Evolutionary conservation across 768 basidiomycete species (phyloP).

Genomic region (Kwoniella sp.): DNA sequence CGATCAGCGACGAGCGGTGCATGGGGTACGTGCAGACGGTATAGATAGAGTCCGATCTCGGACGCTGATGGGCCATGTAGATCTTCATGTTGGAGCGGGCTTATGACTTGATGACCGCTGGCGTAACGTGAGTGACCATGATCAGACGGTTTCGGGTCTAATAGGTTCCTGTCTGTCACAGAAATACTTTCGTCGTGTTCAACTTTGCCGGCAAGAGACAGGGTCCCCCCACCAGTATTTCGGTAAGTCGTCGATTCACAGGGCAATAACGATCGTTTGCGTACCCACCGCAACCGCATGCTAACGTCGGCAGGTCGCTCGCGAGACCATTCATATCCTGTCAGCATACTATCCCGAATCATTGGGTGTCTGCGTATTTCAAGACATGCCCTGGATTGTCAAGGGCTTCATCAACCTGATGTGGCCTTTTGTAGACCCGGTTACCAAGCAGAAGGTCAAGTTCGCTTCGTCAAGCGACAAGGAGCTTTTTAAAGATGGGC

Average conservation of each 20-base stretch:
- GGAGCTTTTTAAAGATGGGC: slow-evolving; percentile 18
- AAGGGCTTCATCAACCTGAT: slow-evolving; percentile 44
- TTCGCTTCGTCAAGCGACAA: slow-evolving; percentile 18
- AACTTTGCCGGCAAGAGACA: slow-evolving; percentile 43
- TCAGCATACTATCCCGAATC: slow-evolving; percentile 43
- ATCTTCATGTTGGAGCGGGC: slow-evolving; percentile 46
- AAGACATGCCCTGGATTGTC: slow-evolving; percentile 40
- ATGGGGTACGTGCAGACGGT: slow-evolving; percentile 32
- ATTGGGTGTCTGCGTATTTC: slow-evolving; percentile 32
- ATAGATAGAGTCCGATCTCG: slow-evolving; percentile 1
- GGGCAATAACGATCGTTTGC: no score
- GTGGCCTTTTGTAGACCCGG: slow-evolving; percentile 49
- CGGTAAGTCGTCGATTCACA: no score
- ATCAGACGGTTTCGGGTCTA: background rate
- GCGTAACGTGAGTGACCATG: slow-evolving; percentile 32
- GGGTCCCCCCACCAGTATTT: slow-evolving; percentile 33
- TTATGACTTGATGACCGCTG: slow-evolving; percentile 41
- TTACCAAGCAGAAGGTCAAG: slow-evolving; percentile 33
- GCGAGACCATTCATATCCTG: slow-evolving; percentile 35
- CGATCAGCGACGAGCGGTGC: slow-evolving; percentile 26
- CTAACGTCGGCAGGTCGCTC: slow-evolving; percentile 24
- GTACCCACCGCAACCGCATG: no score
- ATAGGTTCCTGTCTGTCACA: background rate
- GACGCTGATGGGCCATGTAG: slow-evolving; percentile 12
- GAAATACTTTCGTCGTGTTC: slow-evolving; percentile 37